Conservation (phyloP, 345 rosid species). For the Combretum micranthum region DNA sequence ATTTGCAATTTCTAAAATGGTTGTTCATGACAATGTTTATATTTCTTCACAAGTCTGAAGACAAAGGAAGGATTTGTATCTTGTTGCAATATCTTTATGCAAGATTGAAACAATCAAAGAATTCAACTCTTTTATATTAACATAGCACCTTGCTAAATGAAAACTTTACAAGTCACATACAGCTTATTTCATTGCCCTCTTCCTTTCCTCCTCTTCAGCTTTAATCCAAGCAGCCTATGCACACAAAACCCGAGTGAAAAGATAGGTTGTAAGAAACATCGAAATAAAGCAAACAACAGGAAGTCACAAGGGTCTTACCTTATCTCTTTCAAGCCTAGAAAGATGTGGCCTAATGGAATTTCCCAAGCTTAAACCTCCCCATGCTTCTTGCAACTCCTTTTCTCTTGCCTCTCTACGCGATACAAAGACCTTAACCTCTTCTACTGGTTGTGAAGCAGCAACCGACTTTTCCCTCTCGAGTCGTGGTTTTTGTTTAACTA, state of each 20-base stretch:
- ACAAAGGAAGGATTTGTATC: too few species aligned
- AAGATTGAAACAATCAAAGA: too few species aligned
- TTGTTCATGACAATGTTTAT: too few species aligned
- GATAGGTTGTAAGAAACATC: background rate
- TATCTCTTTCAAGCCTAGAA: slow-evolving; percentile 78
- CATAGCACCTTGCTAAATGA: too few species aligned
- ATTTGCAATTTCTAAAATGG: too few species aligned
- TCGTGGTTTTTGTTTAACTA: slow-evolving; percentile 51
- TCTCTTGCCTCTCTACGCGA: slow-evolving; percentile 66
- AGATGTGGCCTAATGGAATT: slow-evolving; percentile 59
- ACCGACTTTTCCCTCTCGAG: slow-evolving; percentile 58
- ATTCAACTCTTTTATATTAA: too few species aligned
- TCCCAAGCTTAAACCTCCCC: slow-evolving; percentile 89
- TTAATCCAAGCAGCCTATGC: slow-evolving; percentile 79
- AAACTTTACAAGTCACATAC: background rate
- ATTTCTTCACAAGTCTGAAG: too few species aligned
- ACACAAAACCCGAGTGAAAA: background rate
- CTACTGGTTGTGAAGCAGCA: slow-evolving; percentile 20
- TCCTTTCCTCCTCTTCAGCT: slow-evolving; percentile 82
- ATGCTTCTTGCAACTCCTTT: slow-evolving; percentile 74
- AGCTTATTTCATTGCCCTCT: slow-evolving; percentile 10
- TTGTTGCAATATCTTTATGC: too few species aligned
- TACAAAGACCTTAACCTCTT: slow-evolving; percentile 16
- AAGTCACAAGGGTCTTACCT: slow-evolving; percentile 35
- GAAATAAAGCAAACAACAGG: background rate